Conservation (phyloP, 2,329 filamentous ascomycete genomes). For the Onygena corvina region DNA sequence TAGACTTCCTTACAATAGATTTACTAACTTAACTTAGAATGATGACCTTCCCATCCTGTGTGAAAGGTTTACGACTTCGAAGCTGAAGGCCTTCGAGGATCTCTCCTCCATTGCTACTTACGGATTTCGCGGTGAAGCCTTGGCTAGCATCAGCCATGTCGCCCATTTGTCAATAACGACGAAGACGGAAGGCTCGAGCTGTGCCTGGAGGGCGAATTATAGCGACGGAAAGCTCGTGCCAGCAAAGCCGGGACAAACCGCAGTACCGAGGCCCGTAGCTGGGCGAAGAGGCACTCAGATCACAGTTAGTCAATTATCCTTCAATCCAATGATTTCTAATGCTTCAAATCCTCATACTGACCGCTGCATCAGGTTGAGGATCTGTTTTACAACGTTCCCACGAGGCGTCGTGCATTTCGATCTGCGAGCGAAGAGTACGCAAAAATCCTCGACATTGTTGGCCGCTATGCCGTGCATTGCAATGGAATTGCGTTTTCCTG, state of each 20-base stretch:
- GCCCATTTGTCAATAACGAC: conserved; percentile 92
- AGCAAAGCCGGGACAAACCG: conserved; percentile 72
- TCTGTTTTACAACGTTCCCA: conserved; percentile 92
- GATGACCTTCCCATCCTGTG: conserved; percentile 86
- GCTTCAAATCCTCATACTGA: background rate
- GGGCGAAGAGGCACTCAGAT: conserved; percentile 88
- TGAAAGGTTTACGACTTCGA: conserved; percentile 93
- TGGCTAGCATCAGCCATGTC: conserved; percentile 97
- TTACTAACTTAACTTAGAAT: conserved; percentile 43
- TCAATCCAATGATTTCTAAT: background rate
- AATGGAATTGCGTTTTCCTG: conserved; percentile 85
- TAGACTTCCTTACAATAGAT: background rate
- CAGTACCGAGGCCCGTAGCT: conserved; percentile 77
- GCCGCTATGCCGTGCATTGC: conserved; percentile 87
- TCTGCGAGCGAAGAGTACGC: conserved; percentile 91
- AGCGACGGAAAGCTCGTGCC: conserved; percentile 68
- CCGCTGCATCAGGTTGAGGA: conserved; percentile 56
- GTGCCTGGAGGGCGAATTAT: conserved; percentile 85
- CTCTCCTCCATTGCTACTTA: conserved; percentile 83
- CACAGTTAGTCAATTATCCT: conserved; percentile 42
- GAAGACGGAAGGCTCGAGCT: conserved; percentile 73
- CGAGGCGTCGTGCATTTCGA: conserved; percentile 74
- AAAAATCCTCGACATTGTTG: conserved; percentile 91
- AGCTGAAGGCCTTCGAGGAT: conserved; percentile 87
- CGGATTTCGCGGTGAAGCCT: conserved; percentile 90